phyloP scores from a whole-genome alignment of 345 rosid genomes.

The Populus davidiana region DNA sequence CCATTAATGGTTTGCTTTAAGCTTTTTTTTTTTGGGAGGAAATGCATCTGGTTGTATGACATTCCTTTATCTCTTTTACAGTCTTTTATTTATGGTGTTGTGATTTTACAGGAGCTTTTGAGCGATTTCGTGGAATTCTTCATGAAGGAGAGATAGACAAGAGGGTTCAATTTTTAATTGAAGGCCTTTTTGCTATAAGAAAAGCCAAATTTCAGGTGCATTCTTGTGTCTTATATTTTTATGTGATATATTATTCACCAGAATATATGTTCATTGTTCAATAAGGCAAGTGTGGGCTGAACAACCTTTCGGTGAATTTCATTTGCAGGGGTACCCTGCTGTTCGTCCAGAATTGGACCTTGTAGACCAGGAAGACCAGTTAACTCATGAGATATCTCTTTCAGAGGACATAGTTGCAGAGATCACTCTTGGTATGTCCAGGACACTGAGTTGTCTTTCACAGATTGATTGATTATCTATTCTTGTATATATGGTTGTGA shows the following conservation, averaged over 20 bases:
- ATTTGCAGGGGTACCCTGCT: conserved; percentile 78
- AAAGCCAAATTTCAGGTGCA: conserved; percentile 90
- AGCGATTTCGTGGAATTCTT: conserved; percentile 88
- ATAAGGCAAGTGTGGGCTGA: not conserved
- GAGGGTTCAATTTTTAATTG: conserved; percentile 86
- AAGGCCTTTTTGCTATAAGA: conserved; percentile 78
- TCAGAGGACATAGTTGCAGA: conserved; percentile 68
- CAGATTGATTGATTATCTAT: not conserved
- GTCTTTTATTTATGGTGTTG: conserved; percentile 3
- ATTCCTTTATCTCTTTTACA: not conserved
- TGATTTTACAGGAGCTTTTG: conserved; percentile 68
- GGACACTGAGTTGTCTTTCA: not conserved
- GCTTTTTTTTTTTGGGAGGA: too few species aligned
- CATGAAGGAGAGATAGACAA: conserved; percentile 98
- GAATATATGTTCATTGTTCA: not conserved
- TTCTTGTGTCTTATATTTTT: not conserved
- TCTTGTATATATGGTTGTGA: conserved; percentile 13
- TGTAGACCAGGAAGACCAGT: conserved; percentile 79
- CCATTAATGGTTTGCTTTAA: not conserved
- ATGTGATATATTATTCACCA: not conserved
- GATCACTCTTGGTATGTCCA: conserved; percentile 66
- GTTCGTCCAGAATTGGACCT: conserved; percentile 94
- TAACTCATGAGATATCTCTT: conserved; percentile 86
- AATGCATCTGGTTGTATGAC: not conserved
- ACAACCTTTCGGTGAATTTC: conserved; percentile 12